Percentiles rank a stretch among this genome's conserved stretches.
These are phyloP conservation scores for Aureobasidium pullulans DNA, from an alignment of 2,329 filamentous ascomycete species.

Conservation along the genomic window DNA sequence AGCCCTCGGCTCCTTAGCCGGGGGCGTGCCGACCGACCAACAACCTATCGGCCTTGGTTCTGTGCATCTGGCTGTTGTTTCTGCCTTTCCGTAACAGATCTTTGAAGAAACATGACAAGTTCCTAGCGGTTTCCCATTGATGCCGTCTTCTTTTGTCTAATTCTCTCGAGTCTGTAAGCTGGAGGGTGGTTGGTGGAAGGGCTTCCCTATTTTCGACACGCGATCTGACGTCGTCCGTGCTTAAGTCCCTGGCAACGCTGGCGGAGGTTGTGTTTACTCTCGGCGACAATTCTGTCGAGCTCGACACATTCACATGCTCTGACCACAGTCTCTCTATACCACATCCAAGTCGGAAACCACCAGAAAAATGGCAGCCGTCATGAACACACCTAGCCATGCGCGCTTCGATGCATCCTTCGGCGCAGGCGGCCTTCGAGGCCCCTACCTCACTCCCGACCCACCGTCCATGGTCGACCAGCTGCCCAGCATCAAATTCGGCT, in stretches of 20 bases:
- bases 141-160: not conserved
- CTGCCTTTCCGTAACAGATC: no score
- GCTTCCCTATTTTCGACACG: not conserved
- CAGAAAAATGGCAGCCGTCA: slow-evolving; percentile 23
- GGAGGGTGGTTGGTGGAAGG: not conserved
- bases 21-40: not conserved
- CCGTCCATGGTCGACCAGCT: slow-evolving; percentile 68
- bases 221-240: not conserved
- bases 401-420: slow-evolving; percentile 65
- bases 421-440: slow-evolving; percentile 47
- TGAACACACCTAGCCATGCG: slow-evolving; percentile 34
- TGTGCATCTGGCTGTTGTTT: not conserved
- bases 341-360: not conserved
- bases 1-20: not conserved
- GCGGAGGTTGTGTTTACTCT: not conserved
- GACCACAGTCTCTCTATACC: not conserved
- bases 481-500: slow-evolving; percentile 88
- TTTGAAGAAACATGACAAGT: no score
- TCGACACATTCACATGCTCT: not conserved
- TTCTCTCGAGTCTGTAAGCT: no score
- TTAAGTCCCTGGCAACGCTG: slow-evolving; percentile 5
- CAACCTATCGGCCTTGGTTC: not conserved
- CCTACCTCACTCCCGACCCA: slow-evolving; percentile 31
- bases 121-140: not conserved
- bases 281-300: not conserved